phyloP scores from a whole-genome alignment of 352 stramenopile species.

The Phytophthora cryptogea region DNA sequence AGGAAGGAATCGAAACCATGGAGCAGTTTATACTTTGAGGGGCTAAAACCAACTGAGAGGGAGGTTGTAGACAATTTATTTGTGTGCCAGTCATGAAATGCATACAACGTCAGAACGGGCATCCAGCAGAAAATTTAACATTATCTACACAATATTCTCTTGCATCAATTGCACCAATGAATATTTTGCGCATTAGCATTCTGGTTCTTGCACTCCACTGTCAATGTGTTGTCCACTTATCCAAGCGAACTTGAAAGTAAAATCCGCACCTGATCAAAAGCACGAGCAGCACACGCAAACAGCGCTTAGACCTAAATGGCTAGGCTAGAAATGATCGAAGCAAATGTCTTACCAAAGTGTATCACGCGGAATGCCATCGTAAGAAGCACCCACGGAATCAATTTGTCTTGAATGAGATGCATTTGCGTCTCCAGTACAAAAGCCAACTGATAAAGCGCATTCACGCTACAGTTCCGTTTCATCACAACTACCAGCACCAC shows the following conservation, averaged over 20 bases:
- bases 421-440: not conserved
- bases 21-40: not conserved
- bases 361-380: not conserved
- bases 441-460: not conserved
- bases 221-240: not conserved
- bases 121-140: too few relatives aligned
- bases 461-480: conserved; percentile 9
- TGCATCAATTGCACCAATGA: too few relatives aligned
- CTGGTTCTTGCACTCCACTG: too few relatives aligned
- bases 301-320: not conserved
- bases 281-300: not conserved
- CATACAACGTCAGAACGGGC: too few relatives aligned
- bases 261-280: not conserved
- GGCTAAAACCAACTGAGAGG: not conserved
- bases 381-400: not conserved
- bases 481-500: conserved; percentile 12
- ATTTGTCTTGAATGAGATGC: not conserved
- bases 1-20: not conserved
- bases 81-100: too few relatives aligned
- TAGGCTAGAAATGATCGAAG: not conserved
- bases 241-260: not conserved
- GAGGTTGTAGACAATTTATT: not conserved
- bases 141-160: too few relatives aligned
- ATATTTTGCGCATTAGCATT: too few relatives aligned
- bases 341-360: not conserved